Evolutionary conservation across 495 filamentous ascomycete species (phyloP).

Genomic region (Rostrohypoxylon terebratum): DNA sequence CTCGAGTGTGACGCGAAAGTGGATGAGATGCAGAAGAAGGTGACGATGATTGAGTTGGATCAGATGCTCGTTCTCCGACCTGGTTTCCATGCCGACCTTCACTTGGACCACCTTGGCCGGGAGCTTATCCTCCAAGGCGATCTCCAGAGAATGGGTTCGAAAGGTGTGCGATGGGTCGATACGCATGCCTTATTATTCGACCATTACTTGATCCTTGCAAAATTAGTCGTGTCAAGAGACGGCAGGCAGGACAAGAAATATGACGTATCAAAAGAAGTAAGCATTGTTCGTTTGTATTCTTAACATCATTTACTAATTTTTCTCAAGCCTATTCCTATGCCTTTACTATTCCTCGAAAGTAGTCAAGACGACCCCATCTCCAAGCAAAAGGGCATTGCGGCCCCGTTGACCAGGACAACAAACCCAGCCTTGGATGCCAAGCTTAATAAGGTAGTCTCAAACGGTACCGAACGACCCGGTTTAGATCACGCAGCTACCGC

Average conservation of each 20-base stretch:
- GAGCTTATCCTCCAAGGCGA: slow-evolving; percentile 91
- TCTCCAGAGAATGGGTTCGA: slow-evolving; percentile 86
- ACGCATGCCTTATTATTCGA: slow-evolving; percentile 94
- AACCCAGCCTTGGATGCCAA: slow-evolving; percentile 62
- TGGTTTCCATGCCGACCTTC: slow-evolving; percentile 89
- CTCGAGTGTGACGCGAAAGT: slow-evolving; percentile 93
- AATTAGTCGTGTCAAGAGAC: slow-evolving; percentile 76
- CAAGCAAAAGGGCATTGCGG: slow-evolving; percentile 86
- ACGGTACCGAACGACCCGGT: slow-evolving; percentile 64
- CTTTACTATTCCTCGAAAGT: slow-evolving; percentile 90
- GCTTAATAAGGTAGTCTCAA: slow-evolving; percentile 63
- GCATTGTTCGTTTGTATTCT: slow-evolving; percentile 41
- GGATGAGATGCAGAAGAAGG: slow-evolving; percentile 92
- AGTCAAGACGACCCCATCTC: slow-evolving; percentile 89
- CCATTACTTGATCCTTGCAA: slow-evolving; percentile 94
- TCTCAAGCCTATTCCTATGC: slow-evolving; percentile 92
- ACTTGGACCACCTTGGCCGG: slow-evolving; percentile 90
- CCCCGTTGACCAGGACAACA: slow-evolving; percentile 65
- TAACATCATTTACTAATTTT: slow-evolving; percentile 15
- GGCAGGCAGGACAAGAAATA: slow-evolving; percentile 83
- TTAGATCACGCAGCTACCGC: slow-evolving; percentile 74
- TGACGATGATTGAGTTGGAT: slow-evolving; percentile 87
- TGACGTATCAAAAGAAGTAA: slow-evolving; percentile 91
- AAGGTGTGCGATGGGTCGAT: slow-evolving; percentile 89
- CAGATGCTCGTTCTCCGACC: slow-evolving; percentile 84